Base-by-base conservation (phyloP, 1,139 yeast genomes). In the Pichia cactophila region DNA sequence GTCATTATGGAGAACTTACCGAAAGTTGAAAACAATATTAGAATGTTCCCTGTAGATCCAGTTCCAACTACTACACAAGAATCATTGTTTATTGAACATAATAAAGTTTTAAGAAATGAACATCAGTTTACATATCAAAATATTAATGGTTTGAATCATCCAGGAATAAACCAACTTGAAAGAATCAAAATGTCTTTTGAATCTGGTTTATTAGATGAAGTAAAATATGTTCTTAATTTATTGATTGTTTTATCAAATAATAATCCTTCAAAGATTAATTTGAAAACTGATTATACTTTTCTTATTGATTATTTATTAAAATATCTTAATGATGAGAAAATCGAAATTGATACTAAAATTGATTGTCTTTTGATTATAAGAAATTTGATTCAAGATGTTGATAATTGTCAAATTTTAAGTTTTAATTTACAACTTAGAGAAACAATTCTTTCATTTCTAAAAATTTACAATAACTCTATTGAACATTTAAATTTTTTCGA, bases 361-460 rank as follows among this genome's bases (percentile, higher is more conserved):
- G 89, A 85, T 61, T 74, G 86, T 2, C 73, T 85, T 47, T 72
- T 92, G 50, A 76, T 87, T 26, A 70, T 92, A 50, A 74, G 97
- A 60, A 92, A 92, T 64, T 70, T 87, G 50, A 77, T 86, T 2
- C 94, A 92, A 62, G 96, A 88, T 61, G 77, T 86, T 16, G 83
- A 77, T 42, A 86, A 88, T 59, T 95, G 95, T 41, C 90, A 86
- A 63, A 75, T 83, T 66, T 69, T 92, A 54, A 86, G 94, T 0
- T 75, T 79, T 56, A 70, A 76, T 48, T 69, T 66, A 45, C 63
- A 65, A 33, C 72, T 83, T 44, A 79, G 77, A 59, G 73, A 73
- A 50, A 71, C 71, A 43, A 72, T 81, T n/a, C 69, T 78, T 52
- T 68, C 70, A 49, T 77, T 80, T 45, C 69, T 83, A 46, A 33